These are phyloP conservation scores for Chaetomium strumarium DNA, from an alignment of 2,329 filamentous ascomycete genomes.

Conservation along the genomic window DNA sequence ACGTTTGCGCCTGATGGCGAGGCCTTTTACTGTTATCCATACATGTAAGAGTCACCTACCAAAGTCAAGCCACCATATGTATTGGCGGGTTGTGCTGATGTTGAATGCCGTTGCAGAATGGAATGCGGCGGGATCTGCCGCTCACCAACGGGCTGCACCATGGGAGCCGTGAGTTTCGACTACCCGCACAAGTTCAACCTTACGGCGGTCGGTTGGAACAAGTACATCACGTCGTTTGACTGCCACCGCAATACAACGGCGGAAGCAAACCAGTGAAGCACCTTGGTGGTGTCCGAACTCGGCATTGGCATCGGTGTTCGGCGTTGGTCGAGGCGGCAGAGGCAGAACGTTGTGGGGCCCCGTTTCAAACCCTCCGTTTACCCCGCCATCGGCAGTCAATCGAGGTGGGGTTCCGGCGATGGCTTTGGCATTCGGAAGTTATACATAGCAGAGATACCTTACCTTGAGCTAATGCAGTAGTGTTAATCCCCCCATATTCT, in stretches of 20 bases:
- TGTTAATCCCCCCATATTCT: not conserved
- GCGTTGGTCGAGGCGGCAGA: not conserved
- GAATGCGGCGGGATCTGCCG: slow-evolving; percentile 41
- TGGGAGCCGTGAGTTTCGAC: slow-evolving; percentile 41
- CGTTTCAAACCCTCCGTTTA: slow-evolving; percentile 2
- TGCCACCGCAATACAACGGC: slow-evolving; percentile 26
- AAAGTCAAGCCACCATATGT: not conserved
- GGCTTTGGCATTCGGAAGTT: too few species aligned
- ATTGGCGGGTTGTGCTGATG: not conserved
- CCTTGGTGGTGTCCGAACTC: not conserved
- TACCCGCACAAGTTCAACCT: slow-evolving; percentile 45
- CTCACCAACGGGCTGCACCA: slow-evolving; percentile 48
- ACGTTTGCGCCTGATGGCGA: slow-evolving; percentile 49
- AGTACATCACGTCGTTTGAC: slow-evolving; percentile 33
- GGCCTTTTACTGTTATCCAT: slow-evolving; percentile 43
- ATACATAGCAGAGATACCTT: too few species aligned
- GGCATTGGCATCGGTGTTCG: slow-evolving; percentile 5
- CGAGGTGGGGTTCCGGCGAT: not conserved
- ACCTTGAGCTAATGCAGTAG: not conserved
- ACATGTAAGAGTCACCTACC: slow-evolving; percentile 23
- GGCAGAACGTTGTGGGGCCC: slow-evolving; percentile 2
- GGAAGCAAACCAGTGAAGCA: not conserved
- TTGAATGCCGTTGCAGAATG: slow-evolving; percentile 9
- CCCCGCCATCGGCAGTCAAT: slow-evolving; percentile 19
- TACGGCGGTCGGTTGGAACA: slow-evolving; percentile 40